A percentile compares a stretch with the other conserved stretches of the same genome.
These are phyloP conservation scores for Funneliformis geosporum DNA, from an alignment of 192 early-diverging fungal species.

Conservation along the genomic window DNA sequence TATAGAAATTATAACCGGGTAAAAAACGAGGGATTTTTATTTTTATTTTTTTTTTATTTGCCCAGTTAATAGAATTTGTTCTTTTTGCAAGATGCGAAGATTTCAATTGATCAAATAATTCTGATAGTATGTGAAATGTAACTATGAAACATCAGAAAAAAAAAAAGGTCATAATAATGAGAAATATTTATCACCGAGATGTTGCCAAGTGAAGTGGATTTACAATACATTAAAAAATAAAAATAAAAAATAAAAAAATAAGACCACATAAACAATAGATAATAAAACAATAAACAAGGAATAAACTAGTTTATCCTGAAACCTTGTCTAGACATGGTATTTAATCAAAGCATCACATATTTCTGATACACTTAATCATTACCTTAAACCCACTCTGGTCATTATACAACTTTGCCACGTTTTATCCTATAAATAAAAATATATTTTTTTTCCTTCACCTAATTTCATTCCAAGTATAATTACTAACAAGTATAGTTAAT, in stretches of 20 bases:
- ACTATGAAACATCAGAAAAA: not conserved
- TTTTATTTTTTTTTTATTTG: too few species aligned
- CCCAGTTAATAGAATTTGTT: too few species aligned
- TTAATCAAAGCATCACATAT: not conserved
- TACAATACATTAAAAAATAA: not conserved
- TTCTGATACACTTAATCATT: not conserved
- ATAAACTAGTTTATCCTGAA: not conserved
- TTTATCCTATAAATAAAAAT: too few species aligned
- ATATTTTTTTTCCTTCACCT: too few species aligned
- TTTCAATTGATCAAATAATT: not conserved
- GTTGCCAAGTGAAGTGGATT: not conserved
- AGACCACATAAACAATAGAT: not conserved
- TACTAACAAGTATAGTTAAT: too few species aligned
- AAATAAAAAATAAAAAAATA: not conserved
- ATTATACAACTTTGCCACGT: not conserved
- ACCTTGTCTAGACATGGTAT: not conserved
- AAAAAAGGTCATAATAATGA: too few species aligned
- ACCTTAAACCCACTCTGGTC: not conserved
- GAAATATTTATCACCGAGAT: not conserved
- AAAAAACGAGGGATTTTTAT: too few species aligned
- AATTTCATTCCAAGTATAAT: too few species aligned
- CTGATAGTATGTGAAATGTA: not conserved
- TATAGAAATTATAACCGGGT: too few species aligned
- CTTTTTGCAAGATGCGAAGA: not conserved
- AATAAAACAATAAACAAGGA: not conserved